A percentile compares a stretch with the other conserved stretches of the same genome.
Evolutionary conservation across 768 basidiomycete genomes (phyloP).

Genomic region (Lactifluus rugatus): DNA sequence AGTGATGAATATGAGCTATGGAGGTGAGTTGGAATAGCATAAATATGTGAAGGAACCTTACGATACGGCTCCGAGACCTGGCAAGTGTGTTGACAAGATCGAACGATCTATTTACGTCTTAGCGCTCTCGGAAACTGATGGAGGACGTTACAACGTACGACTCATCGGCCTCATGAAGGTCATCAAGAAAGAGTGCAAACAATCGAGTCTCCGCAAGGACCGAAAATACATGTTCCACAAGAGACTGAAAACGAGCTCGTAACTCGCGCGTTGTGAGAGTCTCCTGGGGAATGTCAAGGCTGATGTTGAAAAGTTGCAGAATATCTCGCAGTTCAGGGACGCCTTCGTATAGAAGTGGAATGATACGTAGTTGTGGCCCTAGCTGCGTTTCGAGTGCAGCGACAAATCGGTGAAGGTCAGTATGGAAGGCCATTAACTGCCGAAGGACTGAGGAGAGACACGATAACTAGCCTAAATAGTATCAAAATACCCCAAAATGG

Average conservation of each 20-base stretch:
- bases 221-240: conserved; percentile 60
- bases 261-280: conserved; percentile 48
- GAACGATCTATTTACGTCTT: conserved; percentile 38
- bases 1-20: conserved; percentile 55
- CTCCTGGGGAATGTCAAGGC: conserved; percentile 43
- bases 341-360: conserved; percentile 61
- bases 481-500: not conserved
- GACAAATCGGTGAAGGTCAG: conserved; percentile 60
- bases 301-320: conserved; percentile 44
- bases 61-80: conserved; percentile 58
- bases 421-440: conserved; percentile 66
- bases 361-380: conserved; percentile 61
- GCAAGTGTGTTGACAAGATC: conserved; percentile 56
- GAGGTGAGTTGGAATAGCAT: conserved; percentile 6
- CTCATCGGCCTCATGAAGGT: conserved; percentile 65
- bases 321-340: conserved; percentile 62
- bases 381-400: conserved; percentile 45
- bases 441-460: conserved; percentile 63
- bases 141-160: conserved; percentile 35
- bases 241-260: conserved; percentile 57
- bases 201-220: conserved; percentile 61
- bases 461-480: conserved; percentile 35
- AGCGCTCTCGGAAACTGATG: not conserved
- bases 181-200: conserved; percentile 64
- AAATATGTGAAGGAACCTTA: conserved; percentile 23